Base-by-base conservation (phyloP, 1,139 yeast genomes). In the Kodamaea alishanica region DNA sequence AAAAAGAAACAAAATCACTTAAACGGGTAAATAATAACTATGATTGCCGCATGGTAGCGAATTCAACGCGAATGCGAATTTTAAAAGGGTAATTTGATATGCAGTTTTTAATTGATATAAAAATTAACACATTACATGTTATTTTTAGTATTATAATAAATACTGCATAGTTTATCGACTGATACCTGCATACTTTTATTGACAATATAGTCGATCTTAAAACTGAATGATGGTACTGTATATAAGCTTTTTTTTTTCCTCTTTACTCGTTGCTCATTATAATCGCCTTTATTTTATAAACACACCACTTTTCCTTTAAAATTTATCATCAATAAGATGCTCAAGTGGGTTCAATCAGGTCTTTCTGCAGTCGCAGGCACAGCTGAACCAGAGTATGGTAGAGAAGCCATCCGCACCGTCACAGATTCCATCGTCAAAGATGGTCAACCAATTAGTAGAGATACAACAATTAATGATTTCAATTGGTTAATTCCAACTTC, bases 341-440 rank as follows among this genome's bases (percentile, higher is more conserved):
- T 84, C 40, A 84, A 81, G 77, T 84, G 89, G 89, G 85, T 84
- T 45, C 92, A 84, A 71, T 84, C 90, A 44, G 79, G 95, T 40
- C 77, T 92, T 34, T 88, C 97, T 15, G 92, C 95, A 5, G 92
- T 89, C 33, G 94, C 97, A 6, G 98, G 98, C 37, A 79, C 95
- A 11, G 96, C 96, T 2, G 98, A 92, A 63, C 98, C 98, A 24
- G 95, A 85, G 58, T 92, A 92, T 56, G 98, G 98, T 38, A 76
- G 83, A 34, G 96, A 83, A 40, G 95, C 96, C 35, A 87, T 92
- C 52, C 90, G 84, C 55, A 77, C 97, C n/a, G 79, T 89, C 42
- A 77, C 84, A 32, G 79, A 75, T 32, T 67, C 82, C 37, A 79
- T 84, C 40, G 30, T 26, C 30, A 34, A 33, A 5, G 65, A 69